Evolutionary conservation across 1,284 basidiomycete species (phyloP), one percentile per base, ranked within the genome.

Genomic region (Sphaerobolus stellatus): DNA sequence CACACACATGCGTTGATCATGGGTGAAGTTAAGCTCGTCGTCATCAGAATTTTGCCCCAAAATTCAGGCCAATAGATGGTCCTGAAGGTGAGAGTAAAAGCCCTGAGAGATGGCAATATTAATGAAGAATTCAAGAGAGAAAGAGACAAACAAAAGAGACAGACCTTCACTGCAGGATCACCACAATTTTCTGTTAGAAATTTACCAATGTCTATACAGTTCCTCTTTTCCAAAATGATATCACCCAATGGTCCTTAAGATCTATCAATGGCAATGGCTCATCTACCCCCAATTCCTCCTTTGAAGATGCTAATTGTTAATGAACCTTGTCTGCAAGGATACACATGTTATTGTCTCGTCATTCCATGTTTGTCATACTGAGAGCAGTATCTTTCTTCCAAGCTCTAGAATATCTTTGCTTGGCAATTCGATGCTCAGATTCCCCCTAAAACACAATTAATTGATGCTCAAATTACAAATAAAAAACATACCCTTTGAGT

Each of bases 401-500:
- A 8, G 33, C 43, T 11, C 43, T 27, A 3, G 22, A 18, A 27
- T 58, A 58, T 25, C 24, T 38, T 36, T 28, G 14, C 38, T 58
- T 58, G 44, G 40, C 27, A 5, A 18, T 34, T 13, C 44, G 41
- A 36, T 58, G 57, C 11, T 44, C 24, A 14, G 43, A 27, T 24
- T 58, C 60, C 13, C 58, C 58, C 60, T 61, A 13, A 2, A 24
- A 7, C 2, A n/a, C 24, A 18, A 5, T 24, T 13, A 5, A 9
- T 40, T 2, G 27, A 14, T 38, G 20, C 6, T n/a, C 8, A 7
- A 67, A 24, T 41, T 64, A 65, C 18, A 59, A 9, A 9, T 47
- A 28, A 18, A 13, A 27, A 27, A 61, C 68, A 27, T 49, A 75
- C 74, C 11, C 59, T 56, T 34, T 73, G 67, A 0, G 68, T 73